Conservation (phyloP, 2,329 filamentous ascomycete genomes). For the Talaromyces sp. region DNA sequence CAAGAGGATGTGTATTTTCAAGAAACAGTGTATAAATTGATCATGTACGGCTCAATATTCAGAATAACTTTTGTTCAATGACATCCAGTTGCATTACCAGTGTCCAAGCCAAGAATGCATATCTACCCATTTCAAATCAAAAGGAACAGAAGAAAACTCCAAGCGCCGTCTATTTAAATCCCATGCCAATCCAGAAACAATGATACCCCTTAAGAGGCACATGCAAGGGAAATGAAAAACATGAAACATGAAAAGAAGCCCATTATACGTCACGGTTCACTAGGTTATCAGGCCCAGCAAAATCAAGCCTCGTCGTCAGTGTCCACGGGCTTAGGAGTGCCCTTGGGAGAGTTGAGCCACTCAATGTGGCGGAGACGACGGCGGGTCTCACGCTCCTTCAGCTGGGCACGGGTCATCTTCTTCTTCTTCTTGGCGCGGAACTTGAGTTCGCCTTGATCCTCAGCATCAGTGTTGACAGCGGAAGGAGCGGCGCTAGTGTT, state of each 20-base stretch:
- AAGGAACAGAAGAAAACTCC: slow-evolving; percentile 11
- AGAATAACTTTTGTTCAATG: slow-evolving; percentile 20
- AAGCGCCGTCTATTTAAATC: slow-evolving; percentile 28
- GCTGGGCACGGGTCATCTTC: slow-evolving; percentile 96
- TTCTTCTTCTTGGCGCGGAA: slow-evolving; percentile 93
- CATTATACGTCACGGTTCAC: slow-evolving; percentile 25
- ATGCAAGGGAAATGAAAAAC: slow-evolving; percentile 22
- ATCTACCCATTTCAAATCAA: slow-evolving; percentile 12
- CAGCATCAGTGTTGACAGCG: slow-evolving; percentile 77
- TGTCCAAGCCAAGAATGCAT: slow-evolving; percentile 12
- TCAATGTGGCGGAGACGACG: slow-evolving; percentile 80
- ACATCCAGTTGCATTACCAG: slow-evolving; percentile 6
- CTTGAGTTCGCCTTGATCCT: slow-evolving; percentile 79
- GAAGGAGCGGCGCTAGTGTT: slow-evolving; percentile 63
- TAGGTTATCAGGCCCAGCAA: slow-evolving; percentile 4
- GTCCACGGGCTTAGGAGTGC: slow-evolving; percentile 74
- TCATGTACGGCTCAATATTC: neutral
- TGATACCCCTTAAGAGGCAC: slow-evolving; percentile 8
- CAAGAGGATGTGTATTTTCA: neutral
- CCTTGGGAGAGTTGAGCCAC: slow-evolving; percentile 80
- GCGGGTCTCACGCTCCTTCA: slow-evolving; percentile 90
- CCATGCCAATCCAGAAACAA: slow-evolving; percentile 24
- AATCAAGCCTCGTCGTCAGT: slow-evolving; percentile 71
- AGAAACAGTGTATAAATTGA: neutral
- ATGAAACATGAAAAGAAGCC: slow-evolving; percentile 13